Conservation (phyloP, 2,329 filamentous ascomycete genomes). For the Paecilomyces sp. region DNA sequence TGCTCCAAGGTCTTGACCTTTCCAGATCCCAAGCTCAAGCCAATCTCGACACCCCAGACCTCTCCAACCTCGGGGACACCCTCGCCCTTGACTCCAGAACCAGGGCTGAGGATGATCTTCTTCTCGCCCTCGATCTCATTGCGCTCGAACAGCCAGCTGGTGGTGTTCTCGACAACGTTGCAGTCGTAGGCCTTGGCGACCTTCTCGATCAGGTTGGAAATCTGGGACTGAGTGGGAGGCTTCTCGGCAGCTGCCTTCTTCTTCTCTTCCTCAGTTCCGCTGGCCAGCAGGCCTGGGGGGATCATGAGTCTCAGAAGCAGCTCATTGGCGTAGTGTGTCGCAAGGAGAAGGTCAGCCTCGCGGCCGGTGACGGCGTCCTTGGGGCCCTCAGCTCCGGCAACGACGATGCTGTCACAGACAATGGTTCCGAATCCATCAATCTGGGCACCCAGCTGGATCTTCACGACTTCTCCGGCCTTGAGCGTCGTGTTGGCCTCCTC, state of each 20-base stretch:
- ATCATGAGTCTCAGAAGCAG: constrained; percentile 84
- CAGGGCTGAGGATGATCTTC: constrained; percentile 85
- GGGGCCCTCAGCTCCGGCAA: constrained; percentile 55
- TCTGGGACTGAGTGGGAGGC: constrained; percentile 76
- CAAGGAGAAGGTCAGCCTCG: constrained; percentile 78
- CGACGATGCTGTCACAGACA: constrained; percentile 85
- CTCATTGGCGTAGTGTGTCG: constrained; percentile 94
- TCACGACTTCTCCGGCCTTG: constrained; percentile 80
- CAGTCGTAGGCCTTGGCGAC: constrained; percentile 84
- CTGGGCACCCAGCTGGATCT: constrained; percentile 98
- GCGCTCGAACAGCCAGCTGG: constrained; percentile 90
- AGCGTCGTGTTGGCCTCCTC: constrained; percentile 74
- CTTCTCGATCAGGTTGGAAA: constrained; percentile 83
- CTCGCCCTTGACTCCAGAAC: constrained; percentile 83
- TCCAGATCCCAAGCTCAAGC: constrained; percentile 80
- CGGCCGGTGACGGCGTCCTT: constrained; percentile 64
- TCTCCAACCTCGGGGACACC: constrained; percentile 82
- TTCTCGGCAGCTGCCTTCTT: constrained; percentile 80
- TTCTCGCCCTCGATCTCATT: constrained; percentile 98
- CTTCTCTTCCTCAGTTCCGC: constrained; percentile 89
- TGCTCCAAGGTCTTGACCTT: constrained; percentile 92
- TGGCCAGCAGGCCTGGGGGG: constrained; percentile 76
- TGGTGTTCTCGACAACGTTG: constrained; percentile 94
- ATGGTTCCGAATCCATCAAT: constrained; percentile 97
- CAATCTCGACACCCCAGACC: constrained; percentile 96